Base-by-base conservation (phyloP, 2,329 filamentous ascomycete species). In the Dactylellina haptotyla region DNA sequence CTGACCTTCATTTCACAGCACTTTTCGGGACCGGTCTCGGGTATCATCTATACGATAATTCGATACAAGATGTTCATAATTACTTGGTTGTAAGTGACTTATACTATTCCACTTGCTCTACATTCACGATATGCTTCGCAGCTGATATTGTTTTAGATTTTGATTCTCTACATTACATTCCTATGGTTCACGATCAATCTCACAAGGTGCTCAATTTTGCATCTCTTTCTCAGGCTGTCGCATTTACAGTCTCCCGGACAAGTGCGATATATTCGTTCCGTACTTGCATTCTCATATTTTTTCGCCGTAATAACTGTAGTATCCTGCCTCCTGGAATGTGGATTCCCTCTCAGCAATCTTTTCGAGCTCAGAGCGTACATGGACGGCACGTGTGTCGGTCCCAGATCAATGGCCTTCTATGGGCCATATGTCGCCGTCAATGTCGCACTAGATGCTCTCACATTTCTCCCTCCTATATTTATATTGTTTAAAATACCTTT, bases 181-280 rank as follows among this genome's bases (percentile, higher is more conserved):
- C 53, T 51, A 50, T 57, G 39, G 39, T 54, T 63, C 18, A 54
- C 66, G 8, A 46, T 71, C 4, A 50, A 71, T 50, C 58, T 71
- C 28, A 56, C 57, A 30, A 53, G 66, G 10, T 56, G 46, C 41
- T 71, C 66, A 9, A 58, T 71, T 23, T 26, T 63, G 28, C 66
- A 71, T 45, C 66, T 71, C n/a, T 53, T 71, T n/a, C 66, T 71
- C 26, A 46, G 66, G 32, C 57, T 71, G 6, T 45, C 57, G 16
- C 57, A 43, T 23, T n/a, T 50, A 43, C 41, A 56, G 34, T 64
- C 66, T 8, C 48, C 20, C 30, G 39, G 28, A 9, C 66, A 71
- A 14, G 32, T 50, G 10, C 56, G 28, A 30, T 71, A 63, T n/a
- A 48, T 71, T 23, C 48, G 30, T 1, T 23, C 34, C 26, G 6